Evolutionary conservation across 2,329 filamentous ascomycete species (phyloP), one percentile per base, ranked within the genome.

Genomic region (Trichoderma asperellum): DNA sequence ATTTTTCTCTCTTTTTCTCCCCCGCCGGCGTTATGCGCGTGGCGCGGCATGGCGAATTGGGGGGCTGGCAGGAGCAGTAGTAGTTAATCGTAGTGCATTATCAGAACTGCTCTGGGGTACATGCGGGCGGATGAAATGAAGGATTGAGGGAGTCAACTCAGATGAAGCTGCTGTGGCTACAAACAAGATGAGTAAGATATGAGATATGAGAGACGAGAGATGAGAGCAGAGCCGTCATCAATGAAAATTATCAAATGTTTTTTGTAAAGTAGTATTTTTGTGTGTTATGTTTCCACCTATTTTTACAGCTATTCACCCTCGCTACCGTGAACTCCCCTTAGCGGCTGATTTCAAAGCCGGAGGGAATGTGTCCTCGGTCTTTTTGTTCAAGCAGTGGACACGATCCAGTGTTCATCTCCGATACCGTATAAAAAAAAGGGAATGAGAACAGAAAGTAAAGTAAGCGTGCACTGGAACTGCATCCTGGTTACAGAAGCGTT

Each of bases 231-330:
- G 52, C 47, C 8, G n/a, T 21, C 7, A 24, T n/a, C 29, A 32
- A 56, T 34, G 18, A 29, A 32, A 27, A 24, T 56, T 66, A 52
- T 67, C 55, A 67, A 67, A 59, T 57, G 18, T 58, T 59, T 67
- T 58, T 59, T 67, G 43, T 59, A 40, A n/a, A 27, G 34, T 37
- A 29, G 21, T 59, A 40, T 40, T 59, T 59, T 49, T 58, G 34
- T 58, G 34, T 34, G 5, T 32, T 32, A 32, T 37, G 27, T 24
- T 65, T 57, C 16, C 24, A 24, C 24, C 11, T 59, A 55, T 67
- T 59, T 57, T 59, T 58, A 58, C 40, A 52, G 55, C 40, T 59
- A 29, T 52, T 59, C 55, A 29, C 37, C 63, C 40, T 58, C 16
- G 37, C 27, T 21, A n/a, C 43, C 55, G 32, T 59, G 37, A 12